These are phyloP conservation scores for Fusarium brevicatenulatum DNA, from an alignment of 2,329 filamentous ascomycete species.

Conservation along the genomic window DNA sequence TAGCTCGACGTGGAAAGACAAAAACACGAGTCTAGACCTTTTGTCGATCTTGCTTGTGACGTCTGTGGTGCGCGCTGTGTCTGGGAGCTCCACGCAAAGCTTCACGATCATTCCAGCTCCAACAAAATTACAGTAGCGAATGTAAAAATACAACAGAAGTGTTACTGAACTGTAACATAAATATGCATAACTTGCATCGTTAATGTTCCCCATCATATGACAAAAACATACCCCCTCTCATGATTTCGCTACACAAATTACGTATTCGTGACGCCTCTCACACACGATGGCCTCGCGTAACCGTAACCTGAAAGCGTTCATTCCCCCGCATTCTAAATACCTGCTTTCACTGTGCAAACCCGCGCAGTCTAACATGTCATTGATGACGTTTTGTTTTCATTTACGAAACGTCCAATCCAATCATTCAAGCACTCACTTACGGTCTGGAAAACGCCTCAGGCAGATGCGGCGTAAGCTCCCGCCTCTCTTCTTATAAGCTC, in stretches of 20 bases:
- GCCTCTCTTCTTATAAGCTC: conserved; percentile 25
- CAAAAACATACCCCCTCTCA: background rate
- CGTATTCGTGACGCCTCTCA: conserved; percentile 40
- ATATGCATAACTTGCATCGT: background rate
- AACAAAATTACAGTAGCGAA: background rate
- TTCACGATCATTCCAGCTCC: background rate
- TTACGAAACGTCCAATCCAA: background rate
- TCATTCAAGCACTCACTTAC: background rate
- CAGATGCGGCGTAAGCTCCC: conserved; percentile 26
- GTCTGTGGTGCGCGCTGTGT: background rate
- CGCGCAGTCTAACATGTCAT: conserved; percentile 44
- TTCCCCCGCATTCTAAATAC: conserved; percentile 38
- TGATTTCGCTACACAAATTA: conserved; percentile 30
- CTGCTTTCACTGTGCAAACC: conserved; percentile 26
- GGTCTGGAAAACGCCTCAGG: conserved; percentile 8
- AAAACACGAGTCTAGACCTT: background rate
- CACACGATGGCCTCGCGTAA: conserved; percentile 16
- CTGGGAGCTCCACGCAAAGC: background rate
- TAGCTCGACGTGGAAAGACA: conserved; percentile 8
- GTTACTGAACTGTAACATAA: background rate
- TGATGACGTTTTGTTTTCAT: conserved; percentile 39
- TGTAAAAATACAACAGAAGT: background rate
- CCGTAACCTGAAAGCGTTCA: conserved; percentile 14
- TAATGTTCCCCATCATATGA: background rate
- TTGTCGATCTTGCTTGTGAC: background rate